These are phyloP conservation scores for Auricularia auricula-judae DNA, from an alignment of 768 basidiomycete genomes.

Conservation along the genomic window DNA sequence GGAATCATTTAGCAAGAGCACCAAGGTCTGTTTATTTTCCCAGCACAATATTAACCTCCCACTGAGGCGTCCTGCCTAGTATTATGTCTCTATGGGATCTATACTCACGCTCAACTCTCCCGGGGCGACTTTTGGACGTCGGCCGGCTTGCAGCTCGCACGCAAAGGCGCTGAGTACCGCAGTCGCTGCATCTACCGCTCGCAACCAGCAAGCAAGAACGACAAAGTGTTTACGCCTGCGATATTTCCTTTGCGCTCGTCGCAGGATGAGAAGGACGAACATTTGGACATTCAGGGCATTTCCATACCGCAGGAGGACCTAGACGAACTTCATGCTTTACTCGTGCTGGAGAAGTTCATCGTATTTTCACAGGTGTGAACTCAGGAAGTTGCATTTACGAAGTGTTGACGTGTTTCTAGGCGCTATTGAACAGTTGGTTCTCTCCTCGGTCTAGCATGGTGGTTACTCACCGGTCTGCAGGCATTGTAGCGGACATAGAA, in stretches of 20 bases:
- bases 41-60: neutral
- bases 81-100: slow-evolving; percentile 40
- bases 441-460: neutral
- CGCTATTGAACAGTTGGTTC: slow-evolving; percentile 25
- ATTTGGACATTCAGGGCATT: neutral
- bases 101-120: slow-evolving; percentile 36
- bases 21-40: slow-evolving; percentile 14
- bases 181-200: slow-evolving; percentile 38
- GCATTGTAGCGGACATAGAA: slow-evolving; percentile 41
- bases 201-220: slow-evolving; percentile 21
- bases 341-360: slow-evolving; percentile 47
- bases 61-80: slow-evolving; percentile 17
- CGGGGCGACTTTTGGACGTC: slow-evolving; percentile 32
- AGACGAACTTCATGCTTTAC: slow-evolving; percentile 38
- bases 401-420: slow-evolving; percentile 7
- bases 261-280: slow-evolving; percentile 1
- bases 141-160: slow-evolving; percentile 29
- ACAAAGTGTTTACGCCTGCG: slow-evolving; percentile 38
- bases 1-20: neutral
- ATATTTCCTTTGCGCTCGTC: slow-evolving; percentile 35
- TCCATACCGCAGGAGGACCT: slow-evolving; percentile 1
- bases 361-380: slow-evolving; percentile 28
- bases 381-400: neutral
- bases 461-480: slow-evolving; percentile 15
- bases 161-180: slow-evolving; percentile 42